Conservation (phyloP, 2,329 filamentous ascomycete genomes). For the Sporothrix phasma region DNA sequence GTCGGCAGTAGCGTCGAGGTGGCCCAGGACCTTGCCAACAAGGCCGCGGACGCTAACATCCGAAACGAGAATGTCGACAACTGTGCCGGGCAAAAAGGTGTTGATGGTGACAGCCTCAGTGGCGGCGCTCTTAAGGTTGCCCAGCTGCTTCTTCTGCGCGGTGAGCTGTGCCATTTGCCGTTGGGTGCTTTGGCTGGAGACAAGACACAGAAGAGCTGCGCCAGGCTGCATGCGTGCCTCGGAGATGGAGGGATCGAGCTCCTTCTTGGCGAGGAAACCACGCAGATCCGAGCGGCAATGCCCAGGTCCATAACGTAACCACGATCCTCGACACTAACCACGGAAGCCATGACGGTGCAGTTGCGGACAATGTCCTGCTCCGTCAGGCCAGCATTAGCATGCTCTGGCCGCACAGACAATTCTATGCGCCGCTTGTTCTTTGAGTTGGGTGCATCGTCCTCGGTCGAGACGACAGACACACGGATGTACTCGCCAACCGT, state of each 20-base stretch:
- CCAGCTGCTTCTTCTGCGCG: conserved; percentile 58
- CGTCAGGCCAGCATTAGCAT: conserved; percentile 66
- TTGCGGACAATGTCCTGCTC: conserved; percentile 65
- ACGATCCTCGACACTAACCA: conserved; percentile 90
- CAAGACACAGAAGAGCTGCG: conserved; percentile 72
- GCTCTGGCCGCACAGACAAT: conserved; percentile 68
- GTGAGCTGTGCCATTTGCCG: conserved; percentile 83
- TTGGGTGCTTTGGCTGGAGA: conserved; percentile 64
- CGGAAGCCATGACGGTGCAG: conserved; percentile 73
- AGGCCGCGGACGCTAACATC: conserved; percentile 68
- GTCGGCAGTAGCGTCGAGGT: conserved; percentile 84
- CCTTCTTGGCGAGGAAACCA: conserved; percentile 78
- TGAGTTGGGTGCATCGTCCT: conserved; percentile 47
- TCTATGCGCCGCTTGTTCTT: conserved; percentile 76
- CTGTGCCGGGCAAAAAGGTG: conserved; percentile 83
- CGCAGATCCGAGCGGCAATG: conserved; percentile 57
- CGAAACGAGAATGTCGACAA: conserved; percentile 73
- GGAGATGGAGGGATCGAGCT: conserved; percentile 57
- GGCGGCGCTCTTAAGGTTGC: conserved; percentile 55
- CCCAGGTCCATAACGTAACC: conserved; percentile 90
- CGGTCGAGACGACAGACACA: conserved; percentile 69
- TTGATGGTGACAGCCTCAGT: conserved; percentile 77
- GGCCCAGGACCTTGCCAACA: conserved; percentile 81
- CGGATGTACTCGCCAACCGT: conserved; percentile 78
- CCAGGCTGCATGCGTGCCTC: conserved; percentile 64